Evolutionary conservation across 768 basidiomycete species (phyloP), one percentile per base, ranked within the genome.

Genomic region (Paxillus ammoniavirescens): DNA sequence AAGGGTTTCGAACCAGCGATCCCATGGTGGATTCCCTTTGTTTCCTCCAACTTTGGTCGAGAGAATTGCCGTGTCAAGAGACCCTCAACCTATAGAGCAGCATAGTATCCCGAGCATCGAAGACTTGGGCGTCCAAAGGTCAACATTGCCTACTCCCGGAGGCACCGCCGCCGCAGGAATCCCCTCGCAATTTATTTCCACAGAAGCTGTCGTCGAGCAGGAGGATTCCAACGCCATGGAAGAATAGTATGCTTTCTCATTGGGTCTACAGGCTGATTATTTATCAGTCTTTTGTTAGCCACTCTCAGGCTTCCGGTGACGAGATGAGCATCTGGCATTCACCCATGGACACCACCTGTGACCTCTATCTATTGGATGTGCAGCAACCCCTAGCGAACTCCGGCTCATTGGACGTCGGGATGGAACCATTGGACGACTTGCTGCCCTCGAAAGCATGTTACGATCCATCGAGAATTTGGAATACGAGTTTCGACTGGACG

Each of bases 321-420:
- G 26, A 26, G 26, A 26, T 26, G 26, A 26, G 5, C 26, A 26
- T 26, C 26, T 26, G 26, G 26, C 26, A 26, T 26, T 31, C 18
- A 36, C 23, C 41, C 13, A 26, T 40, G 37, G 28, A 13, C 15
- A 46, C n/a, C n/a, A 33, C 5, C n/a, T 31, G 47, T 42, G 38
- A 40, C 17, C n/a, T 8, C 38, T 5, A 40, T 8, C 15, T 10
- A 13, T n/a, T 40, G 17, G 38, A 13, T 30, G 42, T 13, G 58
- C 35, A 13, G 12, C 35, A 35, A 35, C 35, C 10, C 13, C 4
- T 13, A 13, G 35, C 12, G 35, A 13, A 35, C 10, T 2, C 4
- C 12, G 35, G 12, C 2, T 35, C 35, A 35, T 14, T 13, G 35
- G 60, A 61, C 43, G 40, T 54, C 13, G 60, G 62, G 18, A 62